Base-by-base conservation (phyloP, 2,329 filamentous ascomycete species). In the Colletotrichum simmondsii region DNA sequence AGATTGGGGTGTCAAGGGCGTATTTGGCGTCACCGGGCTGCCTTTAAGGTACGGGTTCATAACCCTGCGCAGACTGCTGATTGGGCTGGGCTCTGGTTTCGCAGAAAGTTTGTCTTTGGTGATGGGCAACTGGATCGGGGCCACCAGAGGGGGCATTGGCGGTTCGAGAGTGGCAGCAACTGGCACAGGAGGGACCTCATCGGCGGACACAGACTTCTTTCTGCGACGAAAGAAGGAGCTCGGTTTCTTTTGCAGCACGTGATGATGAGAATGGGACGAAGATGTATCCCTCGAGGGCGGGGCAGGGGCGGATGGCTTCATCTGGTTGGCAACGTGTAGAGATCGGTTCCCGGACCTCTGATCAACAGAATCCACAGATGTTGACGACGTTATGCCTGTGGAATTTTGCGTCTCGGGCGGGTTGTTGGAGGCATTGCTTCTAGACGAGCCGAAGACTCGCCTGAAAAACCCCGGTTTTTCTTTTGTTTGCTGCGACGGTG, bases 171-270 rank as follows among this genome's bases (percentile, higher is more conserved):
- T 75, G 81, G 81, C 82, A 72, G 81, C 87, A 37, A 82, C 77
- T 1, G 88, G 89, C 35, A 92, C 82, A 10, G 92, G 91, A 42
- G 93, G 91, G 52, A 88, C 88, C 26, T 90, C 87, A 75, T 97
- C 95, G 16, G 91, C 90, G 65, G 70, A 57, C 42, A 95, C 83
- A 5, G 95, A 98, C 88, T 96, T 97, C 89, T 98, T 98, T 75
- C 95, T 90, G 72, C 97, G 90, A 74, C 97, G 90, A 85, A 98
- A 98, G 84, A 99, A 98, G 0, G 95, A 96, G 1, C 96, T 97
- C 4, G 94, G 91, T 82, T 98, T 98, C 86, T 98, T 98, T 78
- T 94, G 93, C 64, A 98, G 85, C 24, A 85, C 83, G 19, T 86
- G 81, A 66, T 84, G 85, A 62, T 87, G 84, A 42, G 87, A 87